A percentile compares a stretch with the other conserved stretches of the same genome.
These are phyloP conservation scores for Candida ortonii DNA, from an alignment of 805 yeast species.

Conservation along the genomic window DNA sequence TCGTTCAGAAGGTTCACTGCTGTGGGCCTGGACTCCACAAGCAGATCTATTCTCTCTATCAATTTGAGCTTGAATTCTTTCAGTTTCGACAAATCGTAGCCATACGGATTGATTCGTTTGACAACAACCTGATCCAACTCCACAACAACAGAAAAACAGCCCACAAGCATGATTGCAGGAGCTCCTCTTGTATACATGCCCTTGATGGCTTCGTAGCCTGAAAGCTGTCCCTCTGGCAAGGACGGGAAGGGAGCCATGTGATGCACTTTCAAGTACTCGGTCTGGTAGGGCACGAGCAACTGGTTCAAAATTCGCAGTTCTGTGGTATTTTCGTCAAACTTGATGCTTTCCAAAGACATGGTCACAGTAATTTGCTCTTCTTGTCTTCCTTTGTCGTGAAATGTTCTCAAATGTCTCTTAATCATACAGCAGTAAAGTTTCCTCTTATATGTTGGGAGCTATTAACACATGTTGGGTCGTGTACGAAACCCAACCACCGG, in stretches of 20 bases:
- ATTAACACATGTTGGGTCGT: no score
- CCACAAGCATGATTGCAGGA: slow-evolving; percentile 97
- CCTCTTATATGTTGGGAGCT: no score
- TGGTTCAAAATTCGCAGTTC: slow-evolving; percentile 73
- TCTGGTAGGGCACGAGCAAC: slow-evolving; percentile 73
- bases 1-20: slow-evolving; percentile 91
- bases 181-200: slow-evolving; percentile 97
- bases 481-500: no score
- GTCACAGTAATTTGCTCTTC: slow-evolving; percentile 1
- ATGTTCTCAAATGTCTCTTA: background rate
- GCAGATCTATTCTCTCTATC: slow-evolving; percentile 51
- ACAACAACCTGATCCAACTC: slow-evolving; percentile 47
- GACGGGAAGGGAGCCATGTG: slow-evolving; percentile 63
- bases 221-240: slow-evolving; percentile 44
- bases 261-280: slow-evolving; percentile 60
- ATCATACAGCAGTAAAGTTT: slow-evolving; percentile 2
- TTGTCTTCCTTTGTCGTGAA: background rate
- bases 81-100: slow-evolving; percentile 19
- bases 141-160: slow-evolving; percentile 77
- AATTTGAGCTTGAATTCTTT: slow-evolving; percentile 38
- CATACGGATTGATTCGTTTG: slow-evolving; percentile 28
- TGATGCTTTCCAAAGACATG: slow-evolving; percentile 61
- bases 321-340: slow-evolving; percentile 47
- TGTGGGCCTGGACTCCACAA: slow-evolving; percentile 84
- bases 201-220: slow-evolving; percentile 81